phyloP scores from a whole-genome alignment of 139 green algal species.

The Gonium pectorale region DNA sequence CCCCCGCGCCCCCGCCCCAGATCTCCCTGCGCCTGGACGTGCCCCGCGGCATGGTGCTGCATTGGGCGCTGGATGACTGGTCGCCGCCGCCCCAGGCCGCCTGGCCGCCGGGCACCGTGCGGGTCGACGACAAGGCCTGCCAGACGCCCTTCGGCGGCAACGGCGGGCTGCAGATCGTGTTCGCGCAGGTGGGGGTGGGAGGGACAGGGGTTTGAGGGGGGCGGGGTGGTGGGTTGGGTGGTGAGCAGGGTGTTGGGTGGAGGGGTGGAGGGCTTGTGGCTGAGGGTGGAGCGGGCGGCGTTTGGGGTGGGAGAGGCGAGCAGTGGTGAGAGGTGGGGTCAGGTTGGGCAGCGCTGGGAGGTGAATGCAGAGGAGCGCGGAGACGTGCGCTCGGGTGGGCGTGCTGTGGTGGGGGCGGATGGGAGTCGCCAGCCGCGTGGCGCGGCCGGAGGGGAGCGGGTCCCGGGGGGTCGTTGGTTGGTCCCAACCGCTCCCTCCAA shows the following conservation, averaged over 20 bases:
- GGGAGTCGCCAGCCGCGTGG: too few species aligned
- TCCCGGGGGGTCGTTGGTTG: too few species aligned
- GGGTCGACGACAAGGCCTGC: slow-evolving; percentile 68
- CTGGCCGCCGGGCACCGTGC: slow-evolving; percentile 28
- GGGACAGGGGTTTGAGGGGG: background rate
- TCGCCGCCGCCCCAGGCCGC: slow-evolving; percentile 50
- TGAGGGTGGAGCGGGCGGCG: too few species aligned
- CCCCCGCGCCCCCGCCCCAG: background rate
- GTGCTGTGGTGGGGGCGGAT: too few species aligned
- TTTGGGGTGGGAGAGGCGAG: background rate
- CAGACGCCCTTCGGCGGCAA: slow-evolving; percentile 68
- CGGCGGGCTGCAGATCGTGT: slow-evolving; percentile 57
- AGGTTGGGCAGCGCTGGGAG: too few species aligned
- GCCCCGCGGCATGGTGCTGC: slow-evolving; percentile 60
- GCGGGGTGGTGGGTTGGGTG: background rate
- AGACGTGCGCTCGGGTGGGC: too few species aligned
- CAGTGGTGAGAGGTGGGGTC: background rate
- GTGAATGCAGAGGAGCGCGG: too few species aligned
- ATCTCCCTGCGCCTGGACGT: slow-evolving; percentile 6
- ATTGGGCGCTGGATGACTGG: slow-evolving; percentile 89
- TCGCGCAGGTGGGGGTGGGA: slow-evolving; percentile 55
- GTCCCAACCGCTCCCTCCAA: too few species aligned
- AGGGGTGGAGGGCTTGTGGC: background rate
- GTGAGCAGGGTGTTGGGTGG: background rate
- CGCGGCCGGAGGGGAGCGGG: too few species aligned